Conservation (phyloP, 164 flowering plant species). For the Magnolia kwangsiensis region DNA sequence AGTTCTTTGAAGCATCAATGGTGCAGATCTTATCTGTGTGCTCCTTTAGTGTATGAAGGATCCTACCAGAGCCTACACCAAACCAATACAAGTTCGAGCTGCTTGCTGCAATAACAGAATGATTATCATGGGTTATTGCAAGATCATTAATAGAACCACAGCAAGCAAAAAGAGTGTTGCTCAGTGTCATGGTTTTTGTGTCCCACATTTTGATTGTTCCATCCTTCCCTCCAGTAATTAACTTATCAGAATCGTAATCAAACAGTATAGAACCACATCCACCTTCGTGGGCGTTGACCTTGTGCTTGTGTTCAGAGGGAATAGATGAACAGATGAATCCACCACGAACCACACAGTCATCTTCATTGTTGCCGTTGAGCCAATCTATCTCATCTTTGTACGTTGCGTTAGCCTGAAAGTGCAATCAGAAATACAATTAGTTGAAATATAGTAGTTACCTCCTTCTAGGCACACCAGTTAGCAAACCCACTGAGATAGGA, state of each 20-base stretch:
- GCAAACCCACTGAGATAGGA: neutral
- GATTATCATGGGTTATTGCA: slow-evolving; percentile 73
- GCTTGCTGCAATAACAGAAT: slow-evolving; percentile 76
- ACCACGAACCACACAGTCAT: slow-evolving; percentile 57
- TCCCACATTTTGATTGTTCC: slow-evolving; percentile 86
- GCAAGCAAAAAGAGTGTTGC: slow-evolving; percentile 58
- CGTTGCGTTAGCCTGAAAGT: slow-evolving; percentile 60
- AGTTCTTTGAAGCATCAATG: slow-evolving; percentile 73
- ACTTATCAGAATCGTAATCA: slow-evolving; percentile 57
- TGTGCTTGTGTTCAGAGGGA: slow-evolving; percentile 59
- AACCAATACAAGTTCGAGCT: slow-evolving; percentile 77
- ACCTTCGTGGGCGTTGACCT: slow-evolving; percentile 81
- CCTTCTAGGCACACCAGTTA: neutral
- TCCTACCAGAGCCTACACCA: slow-evolving; percentile 72
- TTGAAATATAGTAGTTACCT: neutral
- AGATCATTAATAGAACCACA: slow-evolving; percentile 90
- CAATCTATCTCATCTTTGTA: slow-evolving; percentile 68
- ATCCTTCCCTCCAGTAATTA: slow-evolving; percentile 93
- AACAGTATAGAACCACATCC: slow-evolving; percentile 80
- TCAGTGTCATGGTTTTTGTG: slow-evolving; percentile 53
- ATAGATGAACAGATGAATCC: slow-evolving; percentile 48
- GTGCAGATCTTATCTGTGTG: slow-evolving; percentile 90
- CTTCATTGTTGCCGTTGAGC: slow-evolving; percentile 66
- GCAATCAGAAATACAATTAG: neutral
- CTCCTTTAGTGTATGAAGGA: slow-evolving; percentile 88